Conservation (phyloP, 192 early-diverging fungal species). For the Coemansia sp. region DNA sequence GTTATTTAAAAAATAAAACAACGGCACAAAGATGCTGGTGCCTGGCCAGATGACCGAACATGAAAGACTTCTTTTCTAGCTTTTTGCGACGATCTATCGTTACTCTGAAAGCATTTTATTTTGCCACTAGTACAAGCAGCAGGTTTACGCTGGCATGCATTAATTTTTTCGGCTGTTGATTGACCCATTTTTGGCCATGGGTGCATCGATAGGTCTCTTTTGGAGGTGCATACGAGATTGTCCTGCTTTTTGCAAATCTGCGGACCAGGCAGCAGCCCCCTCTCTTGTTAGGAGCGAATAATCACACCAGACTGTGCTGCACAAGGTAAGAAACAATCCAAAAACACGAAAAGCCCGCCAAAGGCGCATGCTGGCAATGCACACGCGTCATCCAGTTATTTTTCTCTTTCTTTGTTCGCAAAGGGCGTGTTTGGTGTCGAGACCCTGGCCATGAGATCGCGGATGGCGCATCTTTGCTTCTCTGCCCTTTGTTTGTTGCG, state of each 20-base stretch:
- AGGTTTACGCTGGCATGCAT: background rate
- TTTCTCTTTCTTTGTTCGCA: slow-evolving; percentile 1
- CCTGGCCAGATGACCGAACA: background rate
- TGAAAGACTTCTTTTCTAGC: background rate
- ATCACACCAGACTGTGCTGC: background rate
- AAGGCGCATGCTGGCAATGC: slow-evolving; percentile 8
- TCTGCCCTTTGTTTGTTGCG: background rate
- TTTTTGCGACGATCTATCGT: slow-evolving; percentile 3
- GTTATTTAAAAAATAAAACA: no score
- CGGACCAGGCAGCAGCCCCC: background rate
- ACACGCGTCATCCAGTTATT: slow-evolving; percentile 15
- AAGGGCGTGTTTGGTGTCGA: no score
- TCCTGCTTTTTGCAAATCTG: slow-evolving; percentile 2
- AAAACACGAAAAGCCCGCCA: slow-evolving; percentile 48
- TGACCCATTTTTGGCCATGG: background rate
- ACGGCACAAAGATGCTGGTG: background rate
- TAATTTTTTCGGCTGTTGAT: slow-evolving; percentile 10
- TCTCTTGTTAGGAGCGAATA: no score
- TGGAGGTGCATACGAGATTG: background rate
- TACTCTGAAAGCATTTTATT: background rate
- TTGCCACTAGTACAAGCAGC: no score
- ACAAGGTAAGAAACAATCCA: slow-evolving; percentile 19
- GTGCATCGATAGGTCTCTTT: background rate
- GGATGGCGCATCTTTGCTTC: background rate
- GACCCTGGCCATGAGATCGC: background rate